Evolutionary conservation across 306 rosid genomes (phyloP).

Genomic region (cucumber (Cucumis sativus)): DNA sequence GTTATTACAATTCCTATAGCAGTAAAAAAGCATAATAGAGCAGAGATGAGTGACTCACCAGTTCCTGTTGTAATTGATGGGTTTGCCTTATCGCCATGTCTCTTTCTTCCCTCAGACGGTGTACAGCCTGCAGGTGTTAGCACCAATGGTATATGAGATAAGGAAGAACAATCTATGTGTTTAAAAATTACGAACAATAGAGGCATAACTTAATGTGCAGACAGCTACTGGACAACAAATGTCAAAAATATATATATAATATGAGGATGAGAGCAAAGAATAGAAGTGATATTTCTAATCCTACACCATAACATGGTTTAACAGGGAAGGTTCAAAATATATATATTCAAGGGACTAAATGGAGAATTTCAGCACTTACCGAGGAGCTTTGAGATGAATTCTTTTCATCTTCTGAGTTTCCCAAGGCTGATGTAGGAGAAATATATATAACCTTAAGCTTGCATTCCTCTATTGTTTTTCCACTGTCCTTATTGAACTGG

Average conservation of each 20-base stretch:
- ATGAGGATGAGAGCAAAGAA: not conserved
- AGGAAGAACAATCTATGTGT: not conserved
- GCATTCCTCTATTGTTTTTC: slow-evolving; percentile 66
- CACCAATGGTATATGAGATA: not conserved
- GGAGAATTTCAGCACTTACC: slow-evolving; percentile 34
- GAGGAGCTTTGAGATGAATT: slow-evolving; percentile 31
- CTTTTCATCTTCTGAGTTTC: slow-evolving; percentile 55
- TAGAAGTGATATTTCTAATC: not conserved
- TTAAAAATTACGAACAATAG: not conserved
- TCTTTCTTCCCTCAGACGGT: slow-evolving; percentile 69
- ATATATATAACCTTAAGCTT: slow-evolving; percentile 67
- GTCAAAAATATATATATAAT: not conserved
- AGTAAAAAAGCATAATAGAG: not conserved
- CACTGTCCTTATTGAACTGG: slow-evolving; percentile 80
- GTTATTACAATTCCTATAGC: not conserved
- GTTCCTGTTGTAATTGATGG: slow-evolving; percentile 68
- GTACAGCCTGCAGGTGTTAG: slow-evolving; percentile 33
- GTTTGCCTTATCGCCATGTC: slow-evolving; percentile 64
- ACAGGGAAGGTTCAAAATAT: not conserved
- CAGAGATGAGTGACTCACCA: slow-evolving; percentile 33
- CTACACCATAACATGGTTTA: not conserved
- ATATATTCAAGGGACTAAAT: not conserved
- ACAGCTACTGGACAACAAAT: not conserved
- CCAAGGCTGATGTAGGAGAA: slow-evolving; percentile 29
- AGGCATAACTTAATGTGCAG: not conserved